Evolutionary conservation across 805 yeast species (phyloP), one percentile per base, ranked within the genome.

Genomic region (Starmerella potacharoeniae): DNA sequence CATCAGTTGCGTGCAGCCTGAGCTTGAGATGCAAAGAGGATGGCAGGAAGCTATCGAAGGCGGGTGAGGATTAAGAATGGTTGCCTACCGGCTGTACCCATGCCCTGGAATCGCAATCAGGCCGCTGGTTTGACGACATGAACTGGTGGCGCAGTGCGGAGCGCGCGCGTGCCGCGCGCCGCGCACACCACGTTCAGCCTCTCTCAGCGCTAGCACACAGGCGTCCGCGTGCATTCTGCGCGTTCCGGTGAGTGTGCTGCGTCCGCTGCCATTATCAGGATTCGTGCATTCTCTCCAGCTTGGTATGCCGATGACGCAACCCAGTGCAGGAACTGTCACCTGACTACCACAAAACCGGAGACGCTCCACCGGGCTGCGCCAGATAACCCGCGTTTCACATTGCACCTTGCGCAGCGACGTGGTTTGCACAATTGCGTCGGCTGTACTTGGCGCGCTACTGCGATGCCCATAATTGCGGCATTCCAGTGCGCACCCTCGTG

Each of bases 291-390:
- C 35, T 5, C 48, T 31, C 48, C 48, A 30, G 13, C 36, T 44
- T 44, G 48, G 48, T 44, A 44, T 44, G 48, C 28, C 14, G 48
- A 30, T 44, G 48, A 44, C 36, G 48, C 48, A 44, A 44, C 36
- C 36, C 28, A 4, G 36, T 44, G 48, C 48, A 44, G 9, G 48
- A 14, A n/a, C 36, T 6, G 10, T 28, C 48, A 44, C 48, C 11
- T 44, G 48, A 44, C 48, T 6, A 44, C 48, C 48, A 44, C 48
- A 44, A 44, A 44, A 30, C n/a, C 6, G 29, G 9, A 42, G 33
- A 5, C 6, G n/a, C 45, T 5, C 7, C 33, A 28, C 13, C 33
- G 8, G 33, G 13, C 35, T 9, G 11, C 11, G 11, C 8, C 35
- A 33, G 35, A 33, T 33, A 33, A 33, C 35, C 11, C 35, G 22